Conservation (phyloP, 768 basidiomycete species). For the Tremella mesenterica region DNA sequence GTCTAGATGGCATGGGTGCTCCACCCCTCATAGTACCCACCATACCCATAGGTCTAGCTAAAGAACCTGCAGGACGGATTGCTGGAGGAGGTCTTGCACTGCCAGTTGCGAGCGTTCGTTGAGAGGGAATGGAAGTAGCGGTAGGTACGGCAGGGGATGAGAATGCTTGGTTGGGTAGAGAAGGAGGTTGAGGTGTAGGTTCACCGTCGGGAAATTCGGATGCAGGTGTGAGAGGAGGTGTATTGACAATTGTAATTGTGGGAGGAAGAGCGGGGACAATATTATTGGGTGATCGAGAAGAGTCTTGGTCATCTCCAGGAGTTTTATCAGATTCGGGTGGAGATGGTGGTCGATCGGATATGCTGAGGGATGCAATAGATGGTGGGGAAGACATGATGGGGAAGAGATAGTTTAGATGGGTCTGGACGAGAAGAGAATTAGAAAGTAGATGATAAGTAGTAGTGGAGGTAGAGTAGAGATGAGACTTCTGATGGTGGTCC, state of each 20-base stretch:
- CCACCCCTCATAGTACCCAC: slow-evolving; percentile 12
- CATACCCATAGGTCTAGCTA: slow-evolving; percentile 36
- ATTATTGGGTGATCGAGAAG: slow-evolving; percentile 3
- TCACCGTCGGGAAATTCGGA: slow-evolving; percentile 6
- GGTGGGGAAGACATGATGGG: slow-evolving; percentile 10
- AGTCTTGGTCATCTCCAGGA: neutral
- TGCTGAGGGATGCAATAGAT: slow-evolving; percentile 1
- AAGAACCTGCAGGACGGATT: too few relatives aligned
- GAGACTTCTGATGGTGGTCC: too few relatives aligned
- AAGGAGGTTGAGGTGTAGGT: slow-evolving; percentile 3
- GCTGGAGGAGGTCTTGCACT: neutral
- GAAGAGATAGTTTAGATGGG: too few relatives aligned
- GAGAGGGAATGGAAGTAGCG: slow-evolving; percentile 8
- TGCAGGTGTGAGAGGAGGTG: neutral
- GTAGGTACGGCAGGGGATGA: slow-evolving; percentile 7
- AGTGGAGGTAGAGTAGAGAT: too few relatives aligned
- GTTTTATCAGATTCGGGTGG: neutral
- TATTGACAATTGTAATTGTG: neutral
- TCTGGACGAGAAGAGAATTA: too few relatives aligned
- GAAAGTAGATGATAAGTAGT: too few relatives aligned
- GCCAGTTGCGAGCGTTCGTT: neutral
- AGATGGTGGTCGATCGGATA: slow-evolving; percentile 1
- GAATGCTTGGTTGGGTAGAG: neutral
- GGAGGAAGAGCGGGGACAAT: neutral
- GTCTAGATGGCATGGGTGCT: slow-evolving; percentile 41